These are phyloP conservation scores for Sugiyamaella grinbergsii DNA, from an alignment of 1,139 yeast genomes.

Conservation along the genomic window DNA sequence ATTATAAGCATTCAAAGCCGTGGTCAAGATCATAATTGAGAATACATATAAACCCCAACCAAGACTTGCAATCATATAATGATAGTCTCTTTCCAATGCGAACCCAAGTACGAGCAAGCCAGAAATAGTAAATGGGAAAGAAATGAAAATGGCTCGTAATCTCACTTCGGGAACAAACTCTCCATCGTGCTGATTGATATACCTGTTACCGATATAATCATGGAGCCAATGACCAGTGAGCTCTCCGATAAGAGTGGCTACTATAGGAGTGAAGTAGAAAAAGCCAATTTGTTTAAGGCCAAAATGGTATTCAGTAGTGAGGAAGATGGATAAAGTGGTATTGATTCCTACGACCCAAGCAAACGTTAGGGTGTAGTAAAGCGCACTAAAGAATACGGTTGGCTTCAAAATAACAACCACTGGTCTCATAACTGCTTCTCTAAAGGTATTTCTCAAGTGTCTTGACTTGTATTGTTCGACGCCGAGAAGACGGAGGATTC, in stretches of 20 bases:
- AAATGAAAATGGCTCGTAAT: conserved; percentile 17
- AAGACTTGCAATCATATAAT: conserved; percentile 19
- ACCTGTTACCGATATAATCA: conserved; percentile 18
- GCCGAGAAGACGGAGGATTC: conserved; percentile 18
- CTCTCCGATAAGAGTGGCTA: conserved; percentile 20
- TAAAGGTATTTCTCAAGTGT: conserved; percentile 15
- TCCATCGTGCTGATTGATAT: conserved; percentile 20
- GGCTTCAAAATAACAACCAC: conserved; percentile 18
- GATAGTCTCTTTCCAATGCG: conserved; percentile 19
- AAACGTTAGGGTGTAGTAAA: conserved; percentile 21
- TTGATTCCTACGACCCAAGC: conserved; percentile 26
- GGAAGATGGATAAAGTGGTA: conserved; percentile 21
- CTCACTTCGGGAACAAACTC: conserved; percentile 19
- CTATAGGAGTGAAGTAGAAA: conserved; percentile 23
- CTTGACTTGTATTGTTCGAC: conserved; percentile 19
- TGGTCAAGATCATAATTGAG: conserved; percentile 21
- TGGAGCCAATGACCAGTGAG: conserved; percentile 23
- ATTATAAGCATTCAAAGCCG: conserved; percentile 22
- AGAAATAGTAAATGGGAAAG: conserved; percentile 18
- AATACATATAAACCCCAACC: conserved; percentile 24
- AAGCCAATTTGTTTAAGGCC: conserved; percentile 21
- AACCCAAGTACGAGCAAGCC: conserved; percentile 21
- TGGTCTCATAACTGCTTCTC: conserved; percentile 22
- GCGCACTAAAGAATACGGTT: conserved; percentile 16
- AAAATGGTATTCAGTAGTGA: conserved; percentile 20